Percentiles rank a stretch among this genome's conserved stretches.
These are phyloP conservation scores for Psilocybe azurescens DNA, from an alignment of 768 basidiomycete species.

Conservation along the genomic window DNA sequence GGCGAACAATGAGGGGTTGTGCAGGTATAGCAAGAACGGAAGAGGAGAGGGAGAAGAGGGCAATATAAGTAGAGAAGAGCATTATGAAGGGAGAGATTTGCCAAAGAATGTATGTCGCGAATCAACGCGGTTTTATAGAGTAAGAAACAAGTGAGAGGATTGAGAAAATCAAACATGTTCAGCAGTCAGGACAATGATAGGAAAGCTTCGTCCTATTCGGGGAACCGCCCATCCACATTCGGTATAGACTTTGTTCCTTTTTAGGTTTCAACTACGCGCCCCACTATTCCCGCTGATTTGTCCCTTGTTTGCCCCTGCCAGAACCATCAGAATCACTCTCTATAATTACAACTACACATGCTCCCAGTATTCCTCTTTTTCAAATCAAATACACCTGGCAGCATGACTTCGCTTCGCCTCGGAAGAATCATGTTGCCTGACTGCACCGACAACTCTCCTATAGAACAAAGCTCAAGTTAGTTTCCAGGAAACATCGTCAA, in stretches of 20 bases:
- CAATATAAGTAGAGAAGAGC: constrained; percentile 25
- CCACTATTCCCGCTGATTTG: background rate
- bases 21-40: constrained; percentile 36
- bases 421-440: no score
- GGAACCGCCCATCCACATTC: constrained; percentile 21
- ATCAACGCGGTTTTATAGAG: constrained; percentile 20
- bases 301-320: background rate
- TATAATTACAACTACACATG: no score
- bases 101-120: constrained; percentile 11
- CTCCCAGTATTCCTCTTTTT: no score
- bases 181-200: constrained; percentile 18
- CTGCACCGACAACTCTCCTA: no score
- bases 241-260: constrained; percentile 26
- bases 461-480: no score
- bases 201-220: constrained; percentile 19
- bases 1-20: constrained; percentile 37
- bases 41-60: constrained; percentile 33
- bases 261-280: constrained; percentile 5
- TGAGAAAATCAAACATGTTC: background rate
- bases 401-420: no score
- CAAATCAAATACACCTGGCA: no score
- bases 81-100: constrained; percentile 16
- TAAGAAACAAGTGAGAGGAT: background rate
- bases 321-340: background rate
- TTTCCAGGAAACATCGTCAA: no score